Conservation (phyloP, 768 basidiomycete genomes). For the Phylloporus sp. region DNA sequence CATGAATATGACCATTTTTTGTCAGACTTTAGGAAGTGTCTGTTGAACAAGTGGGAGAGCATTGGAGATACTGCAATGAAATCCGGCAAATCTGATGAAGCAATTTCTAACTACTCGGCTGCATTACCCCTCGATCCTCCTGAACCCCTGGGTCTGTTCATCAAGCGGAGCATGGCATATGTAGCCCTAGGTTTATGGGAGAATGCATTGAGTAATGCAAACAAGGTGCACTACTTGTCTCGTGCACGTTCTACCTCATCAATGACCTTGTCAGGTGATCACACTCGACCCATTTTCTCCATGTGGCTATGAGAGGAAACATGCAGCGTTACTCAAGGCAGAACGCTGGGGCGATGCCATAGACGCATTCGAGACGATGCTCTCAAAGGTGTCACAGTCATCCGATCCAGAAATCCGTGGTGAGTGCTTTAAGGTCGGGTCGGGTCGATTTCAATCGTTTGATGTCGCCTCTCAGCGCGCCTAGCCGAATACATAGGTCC, state of each 20-base stretch:
- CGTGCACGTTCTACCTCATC: too few relatives aligned
- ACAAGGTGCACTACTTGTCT: neutral
- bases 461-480: neutral
- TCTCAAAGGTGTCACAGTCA: neutral
- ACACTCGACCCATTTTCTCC: neutral
- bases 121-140: neutral
- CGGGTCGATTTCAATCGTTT: neutral
- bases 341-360: neutral
- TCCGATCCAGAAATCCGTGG: neutral
- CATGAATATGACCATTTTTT: too few relatives aligned
- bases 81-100: neutral
- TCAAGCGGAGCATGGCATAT: neutral
- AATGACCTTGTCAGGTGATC: neutral
- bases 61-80: neutral
- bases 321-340: neutral
- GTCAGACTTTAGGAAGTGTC: too few relatives aligned
- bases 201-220: slow-evolving; percentile 1
- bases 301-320: slow-evolving; percentile 1
- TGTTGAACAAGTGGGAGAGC: neutral
- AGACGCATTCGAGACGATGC: slow-evolving; percentile 1
- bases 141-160: neutral
- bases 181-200: neutral
- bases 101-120: neutral
- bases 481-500: neutral
- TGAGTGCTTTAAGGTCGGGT: too few relatives aligned